Evolutionary conservation across 345 rosid genomes (phyloP).

Genomic region (Salix suchowensis): DNA sequence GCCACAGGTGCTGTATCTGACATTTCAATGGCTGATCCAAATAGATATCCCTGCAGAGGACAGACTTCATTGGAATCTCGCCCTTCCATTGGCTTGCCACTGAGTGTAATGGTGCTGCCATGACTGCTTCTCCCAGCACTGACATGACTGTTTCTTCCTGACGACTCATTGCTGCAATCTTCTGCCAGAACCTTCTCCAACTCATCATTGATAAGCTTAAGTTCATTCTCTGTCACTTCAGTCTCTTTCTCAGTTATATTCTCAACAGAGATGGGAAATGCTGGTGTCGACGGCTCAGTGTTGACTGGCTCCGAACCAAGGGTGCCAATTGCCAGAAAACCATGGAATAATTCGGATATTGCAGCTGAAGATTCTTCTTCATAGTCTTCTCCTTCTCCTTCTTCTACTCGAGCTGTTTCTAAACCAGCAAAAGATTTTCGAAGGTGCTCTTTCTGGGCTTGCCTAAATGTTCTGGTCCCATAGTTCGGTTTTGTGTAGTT

Average conservation of each 20-base stretch:
- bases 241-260: conserved; percentile 61
- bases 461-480: conserved; percentile 38
- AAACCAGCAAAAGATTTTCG: conserved; percentile 50
- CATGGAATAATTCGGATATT: conserved; percentile 62
- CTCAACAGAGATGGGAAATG: conserved; percentile 58
- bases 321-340: conserved; percentile 78
- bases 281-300: conserved; percentile 57
- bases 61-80: conserved; percentile 47
- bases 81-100: conserved; percentile 57
- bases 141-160: conserved; percentile 65
- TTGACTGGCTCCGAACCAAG: conserved; percentile 52
- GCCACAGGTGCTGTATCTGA: conserved; percentile 53
- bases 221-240: conserved; percentile 63
- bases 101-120: conserved; percentile 65
- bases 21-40: conserved; percentile 64
- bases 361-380: conserved; percentile 45
- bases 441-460: conserved; percentile 36
- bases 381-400: conserved; percentile 33
- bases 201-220: conserved; percentile 67
- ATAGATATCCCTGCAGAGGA: conserved; percentile 72
- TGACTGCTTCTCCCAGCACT: conserved; percentile 77
- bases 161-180: conserved; percentile 46
- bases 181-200: conserved; percentile 70
- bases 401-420: conserved; percentile 42
- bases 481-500: conserved; percentile 38